phyloP scores from a whole-genome alignment of 2,329 filamentous ascomycete species.

The Nemania sp. region DNA sequence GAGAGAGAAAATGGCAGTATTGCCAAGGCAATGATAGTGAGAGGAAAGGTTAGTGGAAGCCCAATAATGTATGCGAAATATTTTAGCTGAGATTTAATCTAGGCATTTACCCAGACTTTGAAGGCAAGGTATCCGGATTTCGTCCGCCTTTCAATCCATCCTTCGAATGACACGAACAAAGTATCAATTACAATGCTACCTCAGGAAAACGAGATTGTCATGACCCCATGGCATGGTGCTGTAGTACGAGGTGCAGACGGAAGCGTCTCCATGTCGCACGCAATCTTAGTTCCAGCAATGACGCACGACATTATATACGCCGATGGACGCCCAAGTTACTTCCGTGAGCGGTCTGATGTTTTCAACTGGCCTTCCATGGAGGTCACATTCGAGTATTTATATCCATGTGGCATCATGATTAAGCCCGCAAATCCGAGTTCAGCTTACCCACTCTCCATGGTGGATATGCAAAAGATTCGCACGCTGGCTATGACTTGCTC shows the following conservation, averaged over 20 bases:
- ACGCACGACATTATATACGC: slow-evolving; percentile 58
- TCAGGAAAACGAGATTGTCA: slow-evolving; percentile 34
- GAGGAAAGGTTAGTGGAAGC: slow-evolving; percentile 33
- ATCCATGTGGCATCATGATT: slow-evolving; percentile 59
- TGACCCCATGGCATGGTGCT: slow-evolving; percentile 39
- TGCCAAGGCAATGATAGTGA: slow-evolving; percentile 37
- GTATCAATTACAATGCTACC: slow-evolving; percentile 36
- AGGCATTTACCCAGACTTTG: slow-evolving; percentile 37
- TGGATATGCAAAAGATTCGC: slow-evolving; percentile 60
- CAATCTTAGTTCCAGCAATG: slow-evolving; percentile 35
- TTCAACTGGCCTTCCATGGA: slow-evolving; percentile 58
- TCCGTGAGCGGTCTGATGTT: slow-evolving; percentile 59
- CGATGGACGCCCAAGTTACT: slow-evolving; percentile 60
- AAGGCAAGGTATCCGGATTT: slow-evolving; percentile 30
- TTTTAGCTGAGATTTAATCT: slow-evolving; percentile 7
- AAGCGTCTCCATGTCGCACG: slow-evolving; percentile 33
- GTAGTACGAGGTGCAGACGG: slow-evolving; percentile 29
- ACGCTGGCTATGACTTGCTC: slow-evolving; percentile 61
- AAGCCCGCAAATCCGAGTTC: slow-evolving; percentile 51
- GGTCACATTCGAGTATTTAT: slow-evolving; percentile 58
- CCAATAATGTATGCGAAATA: accelerated
- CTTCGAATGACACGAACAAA: slow-evolving; percentile 35
- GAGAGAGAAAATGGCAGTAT: slow-evolving; percentile 36
- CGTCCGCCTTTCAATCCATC: slow-evolving; percentile 36
- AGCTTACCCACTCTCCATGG: slow-evolving; percentile 53